These are phyloP conservation scores for Corniculantispora saksenae DNA, from an alignment of 2,329 filamentous ascomycete species.

Conservation along the genomic window DNA sequence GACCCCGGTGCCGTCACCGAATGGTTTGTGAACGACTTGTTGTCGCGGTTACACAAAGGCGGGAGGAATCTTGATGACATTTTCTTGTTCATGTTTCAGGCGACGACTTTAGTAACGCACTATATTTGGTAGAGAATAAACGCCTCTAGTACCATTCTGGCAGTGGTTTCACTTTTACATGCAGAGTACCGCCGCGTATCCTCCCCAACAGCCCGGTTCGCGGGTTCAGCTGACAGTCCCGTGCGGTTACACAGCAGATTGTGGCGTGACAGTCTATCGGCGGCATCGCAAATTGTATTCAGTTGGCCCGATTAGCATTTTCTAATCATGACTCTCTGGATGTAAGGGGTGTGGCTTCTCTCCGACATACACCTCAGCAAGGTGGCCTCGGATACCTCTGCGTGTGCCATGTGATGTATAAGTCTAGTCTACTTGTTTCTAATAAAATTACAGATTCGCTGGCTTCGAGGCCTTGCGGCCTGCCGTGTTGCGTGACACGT, in stretches of 20 bases:
- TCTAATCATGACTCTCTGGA: neutral
- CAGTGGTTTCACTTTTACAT: neutral
- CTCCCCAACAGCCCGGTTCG: slow-evolving; percentile 3
- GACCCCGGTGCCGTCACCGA: neutral
- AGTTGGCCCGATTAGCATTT: neutral
- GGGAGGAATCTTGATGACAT: neutral
- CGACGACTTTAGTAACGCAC: neutral
- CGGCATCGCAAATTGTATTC: neutral
- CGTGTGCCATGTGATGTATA: too few species aligned
- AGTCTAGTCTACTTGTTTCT: neutral
- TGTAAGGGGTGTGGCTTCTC: neutral
- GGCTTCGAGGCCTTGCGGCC: slow-evolving; percentile 10
- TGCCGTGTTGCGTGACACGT: slow-evolving; percentile 29
- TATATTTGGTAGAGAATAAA: neutral
- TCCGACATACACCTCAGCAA: neutral
- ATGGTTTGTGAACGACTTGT: slow-evolving; percentile 1
- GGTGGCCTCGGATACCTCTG: too few species aligned
- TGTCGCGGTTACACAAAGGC: slow-evolving; percentile 10
- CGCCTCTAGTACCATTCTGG: neutral
- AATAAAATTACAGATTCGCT: neutral
- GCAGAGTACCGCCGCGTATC: neutral
- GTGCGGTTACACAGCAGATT: slow-evolving; percentile 9
- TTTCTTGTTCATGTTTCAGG: neutral
- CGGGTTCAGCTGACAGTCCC: slow-evolving; percentile 4
- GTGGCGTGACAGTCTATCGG: neutral